phyloP scores from a whole-genome alignment of 306 rosid species.

The Prunus kanzakura region DNA sequence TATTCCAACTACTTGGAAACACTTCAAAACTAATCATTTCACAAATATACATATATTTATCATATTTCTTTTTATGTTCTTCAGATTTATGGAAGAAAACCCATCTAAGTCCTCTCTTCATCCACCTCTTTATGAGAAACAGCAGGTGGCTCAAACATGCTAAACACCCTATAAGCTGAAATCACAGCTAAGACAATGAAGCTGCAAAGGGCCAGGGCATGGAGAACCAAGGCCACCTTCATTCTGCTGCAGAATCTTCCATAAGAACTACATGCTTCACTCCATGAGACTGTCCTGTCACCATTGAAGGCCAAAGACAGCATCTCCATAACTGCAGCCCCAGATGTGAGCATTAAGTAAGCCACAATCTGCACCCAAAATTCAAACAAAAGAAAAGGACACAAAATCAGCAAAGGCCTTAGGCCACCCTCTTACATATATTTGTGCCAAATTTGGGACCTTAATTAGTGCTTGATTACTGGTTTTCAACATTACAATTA shows the following conservation, averaged over 20 bases:
- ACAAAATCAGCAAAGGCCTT: background rate
- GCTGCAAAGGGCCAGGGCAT: constrained; percentile 49
- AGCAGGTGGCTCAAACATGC: constrained; percentile 60
- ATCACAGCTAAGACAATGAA: constrained; percentile 60
- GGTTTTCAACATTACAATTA: background rate
- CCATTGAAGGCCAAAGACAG: constrained; percentile 62
- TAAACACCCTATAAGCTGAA: constrained; percentile 74
- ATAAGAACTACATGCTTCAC: constrained; percentile 72
- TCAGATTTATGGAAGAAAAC: background rate
- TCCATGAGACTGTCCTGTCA: constrained; percentile 76
- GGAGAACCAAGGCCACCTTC: constrained; percentile 68
- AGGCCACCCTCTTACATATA: background rate
- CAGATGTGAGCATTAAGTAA: constrained; percentile 66
- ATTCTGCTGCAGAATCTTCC: constrained; percentile 71
- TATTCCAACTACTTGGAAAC: background rate
- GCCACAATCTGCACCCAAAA: constrained; percentile 53
- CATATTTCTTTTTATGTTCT: no score
- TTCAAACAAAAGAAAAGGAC: background rate
- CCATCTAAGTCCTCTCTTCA: constrained; percentile 17
- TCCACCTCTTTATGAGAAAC: constrained; percentile 33
- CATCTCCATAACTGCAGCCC: constrained; percentile 62
- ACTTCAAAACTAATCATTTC: background rate
- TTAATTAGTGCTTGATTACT: background rate
- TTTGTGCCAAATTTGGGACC: background rate
- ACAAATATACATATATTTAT: no score